Evolutionary conservation across 208 protist species (phyloP).

Genomic region (Wallacemonas sp.): DNA sequence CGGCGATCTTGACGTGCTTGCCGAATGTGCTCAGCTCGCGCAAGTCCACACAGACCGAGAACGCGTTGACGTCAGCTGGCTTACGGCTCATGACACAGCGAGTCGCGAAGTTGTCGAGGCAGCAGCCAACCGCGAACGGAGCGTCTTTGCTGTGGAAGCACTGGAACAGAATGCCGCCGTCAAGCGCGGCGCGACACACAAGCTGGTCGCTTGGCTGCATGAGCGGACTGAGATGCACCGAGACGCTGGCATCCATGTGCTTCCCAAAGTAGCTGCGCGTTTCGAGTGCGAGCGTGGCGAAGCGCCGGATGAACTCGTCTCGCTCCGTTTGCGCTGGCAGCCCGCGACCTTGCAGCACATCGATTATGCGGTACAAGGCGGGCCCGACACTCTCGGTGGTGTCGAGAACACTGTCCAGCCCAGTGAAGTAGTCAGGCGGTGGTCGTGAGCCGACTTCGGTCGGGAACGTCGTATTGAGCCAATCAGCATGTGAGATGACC

Average conservation of each 20-base stretch:
- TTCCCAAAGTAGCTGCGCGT: conserved; percentile 46
- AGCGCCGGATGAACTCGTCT: conserved; percentile 55
- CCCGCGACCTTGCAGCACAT: conserved; percentile 25
- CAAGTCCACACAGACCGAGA: conserved; percentile 63
- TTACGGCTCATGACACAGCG: conserved; percentile 33
- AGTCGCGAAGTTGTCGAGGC: conserved; percentile 60
- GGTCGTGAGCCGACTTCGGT: conserved; percentile 31
- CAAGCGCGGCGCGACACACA: conserved; percentile 31
- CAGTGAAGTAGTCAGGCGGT: conserved; percentile 28
- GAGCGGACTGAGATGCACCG: conserved; percentile 51
- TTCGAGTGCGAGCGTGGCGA: conserved; percentile 39
- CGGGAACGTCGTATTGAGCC: conserved; percentile 61
- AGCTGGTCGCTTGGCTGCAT: conserved; percentile 36
- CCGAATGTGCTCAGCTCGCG: conserved; percentile 31
- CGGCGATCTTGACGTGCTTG: conserved; percentile 47
- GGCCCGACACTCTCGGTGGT: conserved; percentile 46
- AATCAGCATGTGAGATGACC: conserved; percentile 72
- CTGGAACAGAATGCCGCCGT: conserved; percentile 45
- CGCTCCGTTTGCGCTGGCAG: conserved; percentile 26
- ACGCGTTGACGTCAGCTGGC: conserved; percentile 38
- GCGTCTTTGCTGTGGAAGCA: conserved; percentile 27
- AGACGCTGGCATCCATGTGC: conserved; percentile 43
- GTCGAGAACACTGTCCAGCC: conserved; percentile 35
- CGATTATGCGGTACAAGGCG: conserved; percentile 36
- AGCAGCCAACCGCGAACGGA: conserved; percentile 70